Percentiles rank a stretch among this genome's conserved stretches.
Conservation (phyloP, 1,284 basidiomycete genomes). For the Pseudozyma tsukubaensis region DNA sequence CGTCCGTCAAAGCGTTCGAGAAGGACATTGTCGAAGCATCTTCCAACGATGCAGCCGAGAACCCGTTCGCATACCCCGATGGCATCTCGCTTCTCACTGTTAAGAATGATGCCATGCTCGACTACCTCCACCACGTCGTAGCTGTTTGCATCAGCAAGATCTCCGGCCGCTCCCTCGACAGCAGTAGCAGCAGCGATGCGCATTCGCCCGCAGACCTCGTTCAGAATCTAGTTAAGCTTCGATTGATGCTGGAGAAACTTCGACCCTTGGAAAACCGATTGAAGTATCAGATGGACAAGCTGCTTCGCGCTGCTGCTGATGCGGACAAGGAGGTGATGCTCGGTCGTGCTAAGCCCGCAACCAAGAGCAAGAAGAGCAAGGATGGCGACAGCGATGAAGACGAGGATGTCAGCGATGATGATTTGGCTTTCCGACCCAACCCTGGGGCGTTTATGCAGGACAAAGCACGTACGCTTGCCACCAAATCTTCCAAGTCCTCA, state of each 20-base stretch:
- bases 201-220: constrained; percentile 42
- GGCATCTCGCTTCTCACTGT: constrained; percentile 91
- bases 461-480: constrained; percentile 27
- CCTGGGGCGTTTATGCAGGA: constrained; percentile 70
- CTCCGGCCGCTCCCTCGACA: constrained; percentile 45
- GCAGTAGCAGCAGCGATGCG: constrained; percentile 9
- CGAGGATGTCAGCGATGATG: constrained; percentile 73
- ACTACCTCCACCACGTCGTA: constrained; percentile 87
- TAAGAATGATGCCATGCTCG: constrained; percentile 86
- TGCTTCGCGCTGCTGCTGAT: constrained; percentile 55
- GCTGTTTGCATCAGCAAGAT: constrained; percentile 70
- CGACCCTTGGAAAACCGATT: constrained; percentile 81
- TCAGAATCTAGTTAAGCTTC: constrained; percentile 50
- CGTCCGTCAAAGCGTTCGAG: constrained; percentile 31
- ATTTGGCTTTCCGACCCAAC: constrained; percentile 92
- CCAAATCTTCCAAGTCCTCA: constrained; percentile 32
- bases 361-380: constrained; percentile 11
- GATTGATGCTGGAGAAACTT: constrained; percentile 70
- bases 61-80: constrained; percentile 67
- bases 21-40: constrained; percentile 22
- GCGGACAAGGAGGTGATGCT: constrained; percentile 39
- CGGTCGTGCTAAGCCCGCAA: constrained; percentile 25
- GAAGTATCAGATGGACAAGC: constrained; percentile 94
- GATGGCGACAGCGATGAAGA: constrained; percentile 66
- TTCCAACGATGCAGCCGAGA: constrained; percentile 14